phyloP scores from a whole-genome alignment of 257 asterid species.

The Solanum acaule region DNA sequence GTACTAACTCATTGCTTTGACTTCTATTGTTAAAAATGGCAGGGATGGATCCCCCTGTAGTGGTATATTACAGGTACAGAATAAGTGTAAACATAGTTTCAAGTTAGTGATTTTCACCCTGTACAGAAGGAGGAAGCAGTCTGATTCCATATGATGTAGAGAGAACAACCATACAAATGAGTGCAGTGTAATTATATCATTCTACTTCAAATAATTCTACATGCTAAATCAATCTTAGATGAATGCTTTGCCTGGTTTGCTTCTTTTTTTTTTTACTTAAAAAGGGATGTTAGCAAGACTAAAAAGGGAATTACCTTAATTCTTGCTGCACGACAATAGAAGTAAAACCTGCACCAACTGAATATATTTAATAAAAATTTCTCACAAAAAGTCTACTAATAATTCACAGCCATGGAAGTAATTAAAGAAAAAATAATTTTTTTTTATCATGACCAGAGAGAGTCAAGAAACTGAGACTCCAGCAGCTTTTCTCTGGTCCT shows the following conservation, averaged over 20 bases:
- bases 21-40: conserved; percentile 9
- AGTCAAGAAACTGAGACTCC: not conserved
- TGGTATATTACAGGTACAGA: conserved; percentile 1
- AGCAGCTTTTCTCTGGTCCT: not conserved
- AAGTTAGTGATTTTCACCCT: not conserved
- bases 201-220: not conserved
- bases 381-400: not conserved
- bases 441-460: not conserved
- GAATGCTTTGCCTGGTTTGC: not conserved
- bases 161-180: not conserved
- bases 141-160: not conserved
- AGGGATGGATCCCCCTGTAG: conserved; percentile 99
- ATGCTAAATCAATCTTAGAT: not conserved
- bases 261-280: not conserved
- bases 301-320: not conserved
- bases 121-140: not conserved
- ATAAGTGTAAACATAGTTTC: not conserved
- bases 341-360: not conserved
- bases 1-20: not conserved
- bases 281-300: not conserved
- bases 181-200: not conserved
- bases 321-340: not conserved
- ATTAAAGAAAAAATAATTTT: not conserved
- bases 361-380: not conserved
- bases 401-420: not conserved